Evolutionary conservation across 2,329 filamentous ascomycete genomes (phyloP).

Genomic region (Microsporum ferrugineum): DNA sequence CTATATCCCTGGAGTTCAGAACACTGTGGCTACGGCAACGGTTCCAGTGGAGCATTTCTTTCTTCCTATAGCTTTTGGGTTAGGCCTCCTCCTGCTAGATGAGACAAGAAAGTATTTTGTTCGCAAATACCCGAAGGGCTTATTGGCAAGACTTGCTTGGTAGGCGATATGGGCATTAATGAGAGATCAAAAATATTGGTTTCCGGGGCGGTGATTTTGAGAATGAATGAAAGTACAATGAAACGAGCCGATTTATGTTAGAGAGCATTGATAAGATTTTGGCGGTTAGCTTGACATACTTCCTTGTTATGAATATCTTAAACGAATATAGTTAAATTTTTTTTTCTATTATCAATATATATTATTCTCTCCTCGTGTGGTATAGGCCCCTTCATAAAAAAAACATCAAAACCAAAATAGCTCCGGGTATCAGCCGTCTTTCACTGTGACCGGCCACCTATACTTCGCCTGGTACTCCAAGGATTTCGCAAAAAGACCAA

Average conservation of each 20-base stretch:
- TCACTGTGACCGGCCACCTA: not conserved
- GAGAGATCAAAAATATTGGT: not conserved
- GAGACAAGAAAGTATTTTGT: conserved; percentile 55
- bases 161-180: conserved; percentile 24
- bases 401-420: not conserved
- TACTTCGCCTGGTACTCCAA: not conserved
- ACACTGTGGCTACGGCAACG: conserved; percentile 46
- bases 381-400: not conserved
- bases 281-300: no score
- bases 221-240: no score
- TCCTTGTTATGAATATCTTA: no score
- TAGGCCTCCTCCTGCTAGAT: conserved; percentile 53
- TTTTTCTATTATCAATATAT: no score
- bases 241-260: no score
- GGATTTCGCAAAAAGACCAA: not conserved
- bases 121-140: conserved; percentile 46
- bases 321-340: no score
- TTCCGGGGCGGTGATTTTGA: not conserved
- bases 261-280: no score
- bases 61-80: conserved; percentile 59
- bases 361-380: not conserved
- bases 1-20: conserved; percentile 56
- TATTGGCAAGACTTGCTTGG: conserved; percentile 54
- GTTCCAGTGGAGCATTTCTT: conserved; percentile 68
- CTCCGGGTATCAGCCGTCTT: not conserved